Percentiles rank a stretch among this genome's conserved stretches.
These are phyloP conservation scores for Roridomyces roridus DNA, from an alignment of 768 basidiomycete genomes.

Conservation along the genomic window DNA sequence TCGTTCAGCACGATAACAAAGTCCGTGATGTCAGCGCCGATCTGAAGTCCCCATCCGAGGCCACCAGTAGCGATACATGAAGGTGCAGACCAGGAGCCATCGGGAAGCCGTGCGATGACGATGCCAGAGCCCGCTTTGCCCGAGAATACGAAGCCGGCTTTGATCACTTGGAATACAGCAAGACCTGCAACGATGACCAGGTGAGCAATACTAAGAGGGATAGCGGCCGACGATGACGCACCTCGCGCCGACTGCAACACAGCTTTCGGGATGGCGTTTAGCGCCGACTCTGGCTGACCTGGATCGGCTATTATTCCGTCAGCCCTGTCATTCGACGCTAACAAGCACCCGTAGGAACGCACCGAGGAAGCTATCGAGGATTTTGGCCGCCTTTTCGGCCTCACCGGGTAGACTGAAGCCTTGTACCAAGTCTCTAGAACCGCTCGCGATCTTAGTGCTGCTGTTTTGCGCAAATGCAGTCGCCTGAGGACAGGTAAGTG, in stretches of 20 bases:
- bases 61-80: conserved; percentile 97
- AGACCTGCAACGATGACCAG: conserved; percentile 61
- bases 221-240: conserved; percentile 33
- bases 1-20: conserved; percentile 98
- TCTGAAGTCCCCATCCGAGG: conserved; percentile 93
- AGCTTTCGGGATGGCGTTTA: conserved; percentile 93
- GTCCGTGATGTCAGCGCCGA: conserved; percentile 93
- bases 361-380: conserved; percentile 92
- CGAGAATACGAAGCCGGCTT: conserved; percentile 94
- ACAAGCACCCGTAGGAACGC: conserved; percentile 1
- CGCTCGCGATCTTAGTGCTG: conserved; percentile 71
- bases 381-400: conserved; percentile 92
- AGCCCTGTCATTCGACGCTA: no score
- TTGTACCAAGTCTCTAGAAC: conserved; percentile 80
- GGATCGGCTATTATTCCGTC: conserved; percentile 79
- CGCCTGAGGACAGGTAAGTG: no score
- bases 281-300: conserved; percentile 82
- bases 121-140: conserved; percentile 94
- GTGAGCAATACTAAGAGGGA: conserved; percentile 1
- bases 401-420: conserved; percentile 91
- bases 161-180: conserved; percentile 92
- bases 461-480: conserved; percentile 75
- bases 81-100: conserved; percentile 97
- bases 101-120: conserved; percentile 90
- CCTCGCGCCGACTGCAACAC: conserved; percentile 91